Base-by-base conservation (phyloP, 257 asterid genomes). In the Fraxinus pennsylvanica region DNA sequence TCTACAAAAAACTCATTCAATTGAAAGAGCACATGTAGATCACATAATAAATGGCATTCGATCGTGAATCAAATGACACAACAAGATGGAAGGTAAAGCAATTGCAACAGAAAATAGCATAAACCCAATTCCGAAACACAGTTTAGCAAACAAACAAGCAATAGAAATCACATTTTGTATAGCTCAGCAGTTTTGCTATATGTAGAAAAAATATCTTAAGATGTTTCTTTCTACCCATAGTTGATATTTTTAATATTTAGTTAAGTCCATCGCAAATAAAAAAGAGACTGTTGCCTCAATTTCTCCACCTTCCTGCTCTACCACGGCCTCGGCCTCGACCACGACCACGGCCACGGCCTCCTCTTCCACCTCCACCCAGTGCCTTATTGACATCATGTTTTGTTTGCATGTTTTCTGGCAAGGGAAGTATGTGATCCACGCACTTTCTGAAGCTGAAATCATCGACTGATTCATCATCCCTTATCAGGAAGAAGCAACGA, bases 371-470 rank as follows among this genome's bases (percentile, higher is more conserved):
- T 63, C 89, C 91, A 54, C 91, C 90, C 71, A 87, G 59, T 4
- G 87, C 89, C 83, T 83, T 89, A 57, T 89, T 91, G 41, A 80
- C 97, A 73, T 89, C 89, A 0, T 85, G 82, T 79, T 90, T 91
- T 78, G 84, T 45, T 77, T 89, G 98, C 96, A 95, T 91, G 90
- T 85, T 87, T 25, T 87, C 96, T 0, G 99, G 99, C 84, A 94
- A 80, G 67, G 99, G 97, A 63, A 82, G 87, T 4, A 94, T 90
- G 73, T 82, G 93, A 79, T 95, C 85, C 13, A 95, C 98, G 71
- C 99, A 95, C 88, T 95, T 95, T 77, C 99, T 85, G 91, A 95
- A 95, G 87, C 99, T 95, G 81, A 92, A 95, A 76, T 92, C 99
- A 17, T 95, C 99, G 12, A 36, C 80, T 0, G 97, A 82, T 12